These are phyloP conservation scores for Cyathus pygmaeus DNA, from an alignment of 1,284 basidiomycete genomes.

Conservation along the genomic window DNA sequence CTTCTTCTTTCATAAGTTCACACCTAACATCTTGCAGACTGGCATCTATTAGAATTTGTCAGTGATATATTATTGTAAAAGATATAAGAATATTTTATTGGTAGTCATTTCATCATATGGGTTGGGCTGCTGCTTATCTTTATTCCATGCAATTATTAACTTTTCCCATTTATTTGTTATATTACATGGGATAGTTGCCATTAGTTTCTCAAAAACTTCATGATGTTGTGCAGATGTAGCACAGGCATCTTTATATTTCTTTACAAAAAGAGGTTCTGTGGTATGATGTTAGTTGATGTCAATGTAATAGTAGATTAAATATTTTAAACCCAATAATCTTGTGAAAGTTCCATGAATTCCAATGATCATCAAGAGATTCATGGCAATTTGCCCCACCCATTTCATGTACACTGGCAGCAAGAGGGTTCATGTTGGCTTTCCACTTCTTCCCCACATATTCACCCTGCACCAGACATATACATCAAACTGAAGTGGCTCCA, in stretches of 20 bases:
- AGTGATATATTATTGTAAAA: neutral
- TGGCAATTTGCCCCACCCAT: no score
- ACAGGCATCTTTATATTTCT: no score
- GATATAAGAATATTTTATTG: no score
- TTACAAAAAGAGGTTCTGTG: neutral
- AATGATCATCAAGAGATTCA: no score
- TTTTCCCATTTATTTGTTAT: neutral
- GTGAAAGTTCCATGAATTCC: neutral
- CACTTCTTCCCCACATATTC: neutral
- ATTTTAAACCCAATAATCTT: neutral
- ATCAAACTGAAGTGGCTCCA: no score
- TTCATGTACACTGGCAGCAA: no score
- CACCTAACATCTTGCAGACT: slow-evolving; percentile 26
- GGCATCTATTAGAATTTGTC: slow-evolving; percentile 8
- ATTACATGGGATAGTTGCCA: neutral
- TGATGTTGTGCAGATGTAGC: neutral
- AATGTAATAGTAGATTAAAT: neutral
- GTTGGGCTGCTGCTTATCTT: no score
- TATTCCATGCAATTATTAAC: no score
- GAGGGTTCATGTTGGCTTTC: no score
- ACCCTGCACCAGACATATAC: neutral
- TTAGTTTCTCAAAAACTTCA: neutral
- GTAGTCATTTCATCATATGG: no score
- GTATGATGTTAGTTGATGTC: neutral
- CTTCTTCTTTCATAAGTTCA: slow-evolving; percentile 21